These are phyloP conservation scores for Penicillium sp. DNA, from an alignment of 2,329 filamentous ascomycete species.

Conservation along the genomic window DNA sequence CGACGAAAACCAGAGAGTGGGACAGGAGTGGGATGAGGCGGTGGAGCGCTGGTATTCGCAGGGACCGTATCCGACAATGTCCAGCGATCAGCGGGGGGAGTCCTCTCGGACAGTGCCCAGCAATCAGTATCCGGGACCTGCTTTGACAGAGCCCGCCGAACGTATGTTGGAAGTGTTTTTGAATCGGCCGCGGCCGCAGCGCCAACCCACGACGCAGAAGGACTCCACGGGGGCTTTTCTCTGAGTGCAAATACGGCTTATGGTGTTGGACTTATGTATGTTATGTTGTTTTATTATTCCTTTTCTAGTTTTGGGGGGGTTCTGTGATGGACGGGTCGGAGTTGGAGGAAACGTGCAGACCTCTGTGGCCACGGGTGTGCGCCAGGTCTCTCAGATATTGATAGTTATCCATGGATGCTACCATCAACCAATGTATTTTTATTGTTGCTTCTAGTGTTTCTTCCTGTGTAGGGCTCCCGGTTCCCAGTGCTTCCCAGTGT, in stretches of 20 bases:
- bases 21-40: slow-evolving; percentile 15
- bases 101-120: no score
- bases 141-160: slow-evolving; percentile 6
- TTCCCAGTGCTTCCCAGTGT: no score
- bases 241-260: slow-evolving; percentile 12
- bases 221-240: slow-evolving; percentile 29
- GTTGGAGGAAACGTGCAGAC: neutral
- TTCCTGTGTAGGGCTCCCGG: no score
- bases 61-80: slow-evolving; percentile 28
- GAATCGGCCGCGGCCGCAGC: slow-evolving; percentile 33
- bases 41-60: slow-evolving; percentile 20
- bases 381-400: neutral
- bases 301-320: neutral
- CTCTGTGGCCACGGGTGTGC: neutral
- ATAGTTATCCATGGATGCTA: neutral
- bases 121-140: no score
- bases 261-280: neutral
- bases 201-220: slow-evolving; percentile 18
- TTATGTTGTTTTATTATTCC: neutral
- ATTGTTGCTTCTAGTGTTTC: neutral
- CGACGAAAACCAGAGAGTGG: slow-evolving; percentile 34
- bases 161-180: slow-evolving; percentile 42
- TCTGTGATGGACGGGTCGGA: neutral
- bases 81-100: slow-evolving; percentile 21
- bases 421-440: neutral